Base-by-base conservation (phyloP, 441 rosid species). In the Bocquillonia castaneifolia region DNA sequence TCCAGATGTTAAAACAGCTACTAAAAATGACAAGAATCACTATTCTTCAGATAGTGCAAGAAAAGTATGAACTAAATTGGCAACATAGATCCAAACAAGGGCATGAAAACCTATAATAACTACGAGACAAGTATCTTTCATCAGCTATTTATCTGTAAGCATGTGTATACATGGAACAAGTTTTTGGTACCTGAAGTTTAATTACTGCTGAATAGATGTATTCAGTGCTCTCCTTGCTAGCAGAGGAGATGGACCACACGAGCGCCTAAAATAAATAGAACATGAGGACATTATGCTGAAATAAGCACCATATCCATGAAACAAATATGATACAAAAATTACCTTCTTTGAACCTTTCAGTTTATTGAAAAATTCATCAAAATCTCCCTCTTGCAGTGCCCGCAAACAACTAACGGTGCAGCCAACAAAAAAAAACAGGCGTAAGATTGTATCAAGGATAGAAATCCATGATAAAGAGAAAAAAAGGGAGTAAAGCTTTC, bases 221-320 rank as follows among this genome's bases (percentile, higher is more conserved):
- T 74, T 85, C 97, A 12, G 96, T 94, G 87, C 96, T 88, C 77
- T 94, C 99, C 79, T 86, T 88, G 59, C 97, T 94, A 68, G 96
- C 91, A 76, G 73, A 81, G 74, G 94, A 88, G 61, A 92, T 81
- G 68, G 88, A 86, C 74, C 84, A 72, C 56, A 86, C 84, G 74
- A 92, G 99, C 81, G 85, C 97, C 99, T 94, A 72, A 71, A 51
- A 76, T 60, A 48, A 68, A 45, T 66, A 36, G 22, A 20, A 69
- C 42, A 37, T 50, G 57, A 77, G 61, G 63, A 63, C 44, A 39
- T 52, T 69, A 64, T 25, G 29, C 32, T 29, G n/a, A 76, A 51
- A 54, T 42, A 32, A 70, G 74, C 63, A 78, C 37, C 68, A 52
- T 22, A 25, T 40, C 73, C 45, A 40, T 6, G 52, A 32, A 50